Base-by-base conservation (phyloP, 2,329 filamentous ascomycete genomes). In the Botrytis fragariae region DNA sequence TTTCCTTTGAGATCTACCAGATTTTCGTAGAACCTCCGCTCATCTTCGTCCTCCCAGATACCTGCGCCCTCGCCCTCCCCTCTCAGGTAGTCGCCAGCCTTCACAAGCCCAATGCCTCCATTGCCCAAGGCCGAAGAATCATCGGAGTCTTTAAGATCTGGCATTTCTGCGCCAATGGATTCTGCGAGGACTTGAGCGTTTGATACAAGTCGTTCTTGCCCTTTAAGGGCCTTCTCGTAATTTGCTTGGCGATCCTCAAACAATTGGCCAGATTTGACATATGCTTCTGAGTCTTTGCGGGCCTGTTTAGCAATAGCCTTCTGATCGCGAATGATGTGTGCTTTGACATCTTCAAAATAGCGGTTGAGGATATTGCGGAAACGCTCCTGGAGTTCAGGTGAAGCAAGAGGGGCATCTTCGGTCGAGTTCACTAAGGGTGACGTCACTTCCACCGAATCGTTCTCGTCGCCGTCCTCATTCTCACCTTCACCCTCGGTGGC, bases 31-130 rank as follows among this genome's bases (percentile, higher is more conserved):
- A 99, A 99, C 74, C 96, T 93, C 74, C 96, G 91, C 83, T 99
- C 95, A 72, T 99, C 96, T 80, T 99, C 96, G 78, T 99, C 96
- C 84, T 98, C 95, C 96, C 96, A 99, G 75, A 99, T 98, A 0
- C 96, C 96, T 37, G 95, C 89, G 32, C 94, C 95, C 74, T 98
- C 95, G 35, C 91, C 92, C 81, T 97, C 93, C 20, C 94, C 95
- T 54, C 94, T 92, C 57, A 98, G 86, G 79, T 98, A 98, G 78
- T 98, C 95, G 0, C 94, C 93, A 18, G 95, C 92, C 83, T 98
- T 98, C 78, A 98, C 92, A 57, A 98, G 88, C 48, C 96, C 96
- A 78, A 99, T 98, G 1, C 92, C 91, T 71, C 93, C 91, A 79
- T 92, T 92, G 0, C 89, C 87, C 37, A 87, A 84, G 45, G 87